These are phyloP conservation scores for Tillandsia fasciculata DNA, from an alignment of 176 grass and related monocot genomes.

Conservation along the genomic window DNA sequence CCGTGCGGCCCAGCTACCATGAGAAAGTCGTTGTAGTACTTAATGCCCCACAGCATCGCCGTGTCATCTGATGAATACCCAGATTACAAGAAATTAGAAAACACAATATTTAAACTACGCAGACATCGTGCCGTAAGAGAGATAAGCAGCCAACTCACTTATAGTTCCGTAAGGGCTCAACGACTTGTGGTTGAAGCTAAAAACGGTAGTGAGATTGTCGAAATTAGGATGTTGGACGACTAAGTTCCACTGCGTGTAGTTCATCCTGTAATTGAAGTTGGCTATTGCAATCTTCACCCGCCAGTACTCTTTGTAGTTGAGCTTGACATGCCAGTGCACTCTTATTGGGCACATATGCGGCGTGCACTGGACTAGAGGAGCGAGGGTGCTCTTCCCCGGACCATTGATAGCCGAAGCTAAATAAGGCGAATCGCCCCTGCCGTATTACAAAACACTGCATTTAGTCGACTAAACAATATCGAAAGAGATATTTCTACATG, in stretches of 20 bases:
- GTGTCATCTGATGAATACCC: constrained; percentile 43
- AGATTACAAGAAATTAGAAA: constrained; percentile 1
- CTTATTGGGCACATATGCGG: constrained; percentile 73
- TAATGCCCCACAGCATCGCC: constrained; percentile 66
- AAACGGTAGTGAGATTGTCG: constrained; percentile 48
- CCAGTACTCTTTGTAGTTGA: constrained; percentile 68
- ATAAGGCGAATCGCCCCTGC: constrained; percentile 51
- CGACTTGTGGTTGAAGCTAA: constrained; percentile 63
- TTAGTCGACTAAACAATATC: background rate
- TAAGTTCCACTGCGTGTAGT: constrained; percentile 73
- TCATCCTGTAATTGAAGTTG: constrained; percentile 76
- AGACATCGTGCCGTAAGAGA: background rate
- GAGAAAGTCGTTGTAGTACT: constrained; percentile 72
- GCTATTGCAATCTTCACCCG: constrained; percentile 54
- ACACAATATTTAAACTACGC: background rate
- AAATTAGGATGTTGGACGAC: constrained; percentile 68
- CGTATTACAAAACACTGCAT: constrained; percentile 6
- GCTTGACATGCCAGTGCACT: constrained; percentile 78
- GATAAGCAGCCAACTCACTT: constrained; percentile 34
- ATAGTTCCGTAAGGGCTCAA: constrained; percentile 47
- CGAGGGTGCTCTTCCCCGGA: constrained; percentile 27
- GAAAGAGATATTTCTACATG: background rate
- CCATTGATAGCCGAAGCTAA: constrained; percentile 47
- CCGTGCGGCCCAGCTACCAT: constrained; percentile 46
- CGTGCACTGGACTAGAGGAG: constrained; percentile 55